phyloP scores from a whole-genome alignment of 345 rosid species.

The Gossypium anomalum region DNA sequence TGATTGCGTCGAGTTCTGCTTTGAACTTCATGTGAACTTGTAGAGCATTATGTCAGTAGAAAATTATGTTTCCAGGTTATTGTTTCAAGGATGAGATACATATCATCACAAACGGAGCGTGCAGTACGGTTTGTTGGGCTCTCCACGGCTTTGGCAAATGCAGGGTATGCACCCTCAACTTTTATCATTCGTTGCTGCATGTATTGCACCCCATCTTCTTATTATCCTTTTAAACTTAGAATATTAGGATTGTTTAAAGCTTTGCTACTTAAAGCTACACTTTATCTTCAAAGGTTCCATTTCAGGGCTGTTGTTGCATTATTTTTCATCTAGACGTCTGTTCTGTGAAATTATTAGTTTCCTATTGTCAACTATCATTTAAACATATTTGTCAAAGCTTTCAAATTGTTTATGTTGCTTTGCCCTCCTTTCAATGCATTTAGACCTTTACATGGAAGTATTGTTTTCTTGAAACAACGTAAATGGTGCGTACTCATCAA shows the following conservation, averaged over 20 bases:
- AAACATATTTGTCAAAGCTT: not conserved
- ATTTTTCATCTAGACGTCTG: not conserved
- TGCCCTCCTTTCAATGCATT: not conserved
- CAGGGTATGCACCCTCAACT: conserved; percentile 48
- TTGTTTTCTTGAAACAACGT: not conserved
- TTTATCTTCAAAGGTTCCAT: not conserved
- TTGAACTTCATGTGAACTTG: not conserved
- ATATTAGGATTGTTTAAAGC: not conserved
- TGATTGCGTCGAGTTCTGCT: not conserved
- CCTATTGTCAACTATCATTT: not conserved
- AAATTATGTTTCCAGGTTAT: conserved; percentile 58
- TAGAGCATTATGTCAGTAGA: not conserved
- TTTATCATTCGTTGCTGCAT: conserved; percentile 1
- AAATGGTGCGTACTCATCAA: not conserved
- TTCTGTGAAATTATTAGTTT: not conserved
- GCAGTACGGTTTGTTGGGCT: conserved; percentile 88
- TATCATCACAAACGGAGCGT: conserved; percentile 98
- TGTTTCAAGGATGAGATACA: conserved; percentile 98
- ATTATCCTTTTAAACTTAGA: not conserved
- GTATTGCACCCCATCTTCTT: not conserved
- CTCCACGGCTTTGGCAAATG: conserved; percentile 97
- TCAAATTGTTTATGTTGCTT: not conserved
- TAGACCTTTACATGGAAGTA: conserved; percentile 1
- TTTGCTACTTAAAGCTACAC: not conserved
- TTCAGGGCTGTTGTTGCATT: not conserved